A percentile compares a stretch with the other conserved stretches of the same genome.
Evolutionary conservation across 768 basidiomycete genomes (phyloP).

Genomic region (Suillus subluteus): DNA sequence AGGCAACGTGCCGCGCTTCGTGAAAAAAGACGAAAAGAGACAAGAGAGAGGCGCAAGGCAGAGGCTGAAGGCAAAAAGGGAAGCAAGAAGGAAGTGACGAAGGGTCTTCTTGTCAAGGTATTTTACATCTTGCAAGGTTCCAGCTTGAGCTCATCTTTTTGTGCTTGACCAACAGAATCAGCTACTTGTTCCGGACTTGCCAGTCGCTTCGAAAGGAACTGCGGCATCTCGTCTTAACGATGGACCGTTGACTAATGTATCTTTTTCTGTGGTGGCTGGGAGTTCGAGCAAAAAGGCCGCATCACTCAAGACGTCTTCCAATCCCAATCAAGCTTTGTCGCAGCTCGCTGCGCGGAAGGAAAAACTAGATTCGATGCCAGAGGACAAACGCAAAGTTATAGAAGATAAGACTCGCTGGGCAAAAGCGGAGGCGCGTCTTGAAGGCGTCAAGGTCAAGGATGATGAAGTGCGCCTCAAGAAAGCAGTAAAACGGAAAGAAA

Average conservation of each 20-base stretch:
- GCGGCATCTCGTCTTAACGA: constrained; percentile 31
- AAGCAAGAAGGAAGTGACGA: constrained; percentile 41
- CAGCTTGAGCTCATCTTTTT: background rate
- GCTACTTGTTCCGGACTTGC: constrained; percentile 65
- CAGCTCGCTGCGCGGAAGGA: constrained; percentile 79
- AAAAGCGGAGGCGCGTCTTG: constrained; percentile 85
- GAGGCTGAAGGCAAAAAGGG: constrained; percentile 63
- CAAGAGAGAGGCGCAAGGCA: constrained; percentile 75
- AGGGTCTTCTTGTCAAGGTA: constrained; percentile 39
- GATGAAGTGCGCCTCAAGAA: constrained; percentile 87
- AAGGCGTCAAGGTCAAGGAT: constrained; percentile 91
- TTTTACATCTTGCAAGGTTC: background rate
- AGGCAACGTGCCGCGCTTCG: constrained; percentile 78
- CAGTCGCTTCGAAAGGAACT: constrained; percentile 22
- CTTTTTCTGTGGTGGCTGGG: constrained; percentile 68
- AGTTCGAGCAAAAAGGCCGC: constrained; percentile 50
- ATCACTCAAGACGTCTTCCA: constrained; percentile 66
- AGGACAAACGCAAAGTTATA: constrained; percentile 74
- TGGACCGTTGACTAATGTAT: constrained; percentile 59
- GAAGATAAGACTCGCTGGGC: constrained; percentile 73
- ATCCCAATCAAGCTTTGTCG: constrained; percentile 56
- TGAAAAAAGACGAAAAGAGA: constrained; percentile 84
- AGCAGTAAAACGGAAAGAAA: constrained; percentile 90
- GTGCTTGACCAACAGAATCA: constrained; percentile 51
- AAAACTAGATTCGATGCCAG: constrained; percentile 74